Conservation (phyloP, 352 stramenopile species). For the Phytophthora fragariae region DNA sequence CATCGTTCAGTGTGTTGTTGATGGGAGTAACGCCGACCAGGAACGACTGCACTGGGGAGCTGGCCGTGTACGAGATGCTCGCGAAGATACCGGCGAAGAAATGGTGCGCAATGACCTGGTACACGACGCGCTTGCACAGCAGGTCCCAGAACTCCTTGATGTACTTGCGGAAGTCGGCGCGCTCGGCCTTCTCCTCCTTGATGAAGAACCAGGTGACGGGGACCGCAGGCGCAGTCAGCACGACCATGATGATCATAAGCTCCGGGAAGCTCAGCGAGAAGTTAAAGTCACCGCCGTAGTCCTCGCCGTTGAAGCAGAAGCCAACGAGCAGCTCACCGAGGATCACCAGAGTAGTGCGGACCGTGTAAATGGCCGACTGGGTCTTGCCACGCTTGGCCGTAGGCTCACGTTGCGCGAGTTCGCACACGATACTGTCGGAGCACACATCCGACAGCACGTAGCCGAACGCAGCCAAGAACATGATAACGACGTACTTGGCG, state of each 20-base stretch:
- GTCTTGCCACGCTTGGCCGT: constrained; percentile 58
- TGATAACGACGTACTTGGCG: constrained; percentile 54
- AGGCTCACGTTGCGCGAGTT: constrained; percentile 65
- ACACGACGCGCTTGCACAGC: constrained; percentile 55
- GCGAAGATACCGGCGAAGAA: constrained; percentile 58
- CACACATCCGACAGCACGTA: constrained; percentile 77
- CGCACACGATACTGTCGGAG: constrained; percentile 64
- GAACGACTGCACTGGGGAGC: constrained; percentile 43
- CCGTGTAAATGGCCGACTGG: constrained; percentile 50
- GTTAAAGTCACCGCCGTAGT: constrained; percentile 59
- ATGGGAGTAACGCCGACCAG: constrained; percentile 48
- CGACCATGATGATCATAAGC: constrained; percentile 57
- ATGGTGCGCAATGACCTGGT: constrained; percentile 57
- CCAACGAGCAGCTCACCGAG: constrained; percentile 51
- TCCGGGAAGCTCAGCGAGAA: constrained; percentile 49
- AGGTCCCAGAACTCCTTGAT: constrained; percentile 53
- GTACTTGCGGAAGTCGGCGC: constrained; percentile 43
- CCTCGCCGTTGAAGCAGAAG: constrained; percentile 64
- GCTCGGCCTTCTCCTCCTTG: constrained; percentile 43
- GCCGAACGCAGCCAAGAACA: constrained; percentile 67
- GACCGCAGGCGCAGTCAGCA: constrained; percentile 33
- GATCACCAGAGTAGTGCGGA: constrained; percentile 44
- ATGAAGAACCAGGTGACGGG: constrained; percentile 54
- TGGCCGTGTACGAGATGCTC: constrained; percentile 47
- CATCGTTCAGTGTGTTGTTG: constrained; percentile 48